Base-by-base conservation (phyloP, 495 filamentous ascomycete genomes). In the Penicillium egyptiacum region DNA sequence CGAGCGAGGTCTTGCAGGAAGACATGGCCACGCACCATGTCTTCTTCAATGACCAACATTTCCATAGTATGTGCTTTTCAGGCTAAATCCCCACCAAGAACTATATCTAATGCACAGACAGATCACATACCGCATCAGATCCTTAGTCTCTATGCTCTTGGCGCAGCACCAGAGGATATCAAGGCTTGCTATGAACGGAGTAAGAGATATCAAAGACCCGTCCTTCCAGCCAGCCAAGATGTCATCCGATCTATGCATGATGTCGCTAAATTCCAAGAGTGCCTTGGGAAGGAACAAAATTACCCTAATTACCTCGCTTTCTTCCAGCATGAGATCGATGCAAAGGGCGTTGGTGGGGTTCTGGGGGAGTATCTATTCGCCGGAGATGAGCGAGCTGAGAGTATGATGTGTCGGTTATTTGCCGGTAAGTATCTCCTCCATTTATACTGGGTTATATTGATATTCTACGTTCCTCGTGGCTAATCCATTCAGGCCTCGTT, bases 11-110 rank as follows among this genome's bases (percentile, higher is more conserved):
- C 1, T 70, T 96, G 47, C 87, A 93, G 62, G 74, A 88, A 44
- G 89, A 95, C 61, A 79, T 91, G 64, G 82, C 86, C 52, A 80
- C 79, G 26, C 79, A 92, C 65, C 89, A 96, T 66, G 84, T 91
- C 26, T 96, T 86, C 71, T 94, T 89, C 76, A 90, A 90, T 57
- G 23, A 80, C 1, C 57, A 67, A 1, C 85, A 85, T 0, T 92
- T 87, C 60, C 88, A 89, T 62, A 87, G 87, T 78, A 81, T 77
- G 75, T 68, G 20, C 12, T 30, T 26, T 30, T 22, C 28, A 16
- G 1, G 5, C 33, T n/a, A 23, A 7, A 51, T 20, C 44, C 37
- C 26, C 28, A 31, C 20, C 16, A 14, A 26, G n/a, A n/a, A 12
- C 0, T 8, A 7, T 43, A 9, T 12, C 52, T 65, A 31, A 63